Base-by-base conservation (phyloP, 2,329 filamentous ascomycete genomes). In the Gaeumannomyces sp. region DNA sequence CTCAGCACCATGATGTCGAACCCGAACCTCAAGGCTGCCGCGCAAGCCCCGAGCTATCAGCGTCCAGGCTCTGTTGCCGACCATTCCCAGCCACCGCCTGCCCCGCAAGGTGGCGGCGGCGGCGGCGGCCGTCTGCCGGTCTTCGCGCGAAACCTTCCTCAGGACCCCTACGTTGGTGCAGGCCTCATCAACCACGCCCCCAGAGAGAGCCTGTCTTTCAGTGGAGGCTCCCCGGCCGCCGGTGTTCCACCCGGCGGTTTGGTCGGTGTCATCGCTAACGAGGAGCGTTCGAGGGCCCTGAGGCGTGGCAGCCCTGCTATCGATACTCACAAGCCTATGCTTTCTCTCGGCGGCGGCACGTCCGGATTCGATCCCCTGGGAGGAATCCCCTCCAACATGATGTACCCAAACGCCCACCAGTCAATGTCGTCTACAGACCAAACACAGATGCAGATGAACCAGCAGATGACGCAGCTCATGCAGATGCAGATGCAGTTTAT, bases 401-500 rank as follows among this genome's bases (percentile, higher is more conserved):
- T 80, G 79, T 81, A 80, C 66, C 78, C 77, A 72, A 67, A 74
- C 76, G 68, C 72, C 70, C 65, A 72, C 61, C 68, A 69, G 25
- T 76, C 78, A 74, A 73, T 88, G 59, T 84, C 83, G 22, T 79
- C 87, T 2, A 85, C 84, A 28, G 89, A 92, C 67, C 89, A 91
- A 73, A 88, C 88, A 33, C 90, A 94, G 70, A 83, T 93, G 58
- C 88, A 93, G 69, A 89, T 95, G 83, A 89, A 85, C 8, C 89
- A 92, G 72, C 90, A 93, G 72, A 93, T 94, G 91, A 84, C 86
- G 65, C 89, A 92, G 71, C 93, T 94, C 77, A 93, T 94, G 90
- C 89, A 93, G 73, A 92, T 95, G 89, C 92, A 96, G 74, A 93
- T 96, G 89, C 91, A 96, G 73, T 93, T 93, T 77, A 94, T 96